Base-by-base conservation (phyloP, 2,329 filamentous ascomycete genomes). In the Pseudocercospora crystallina region DNA sequence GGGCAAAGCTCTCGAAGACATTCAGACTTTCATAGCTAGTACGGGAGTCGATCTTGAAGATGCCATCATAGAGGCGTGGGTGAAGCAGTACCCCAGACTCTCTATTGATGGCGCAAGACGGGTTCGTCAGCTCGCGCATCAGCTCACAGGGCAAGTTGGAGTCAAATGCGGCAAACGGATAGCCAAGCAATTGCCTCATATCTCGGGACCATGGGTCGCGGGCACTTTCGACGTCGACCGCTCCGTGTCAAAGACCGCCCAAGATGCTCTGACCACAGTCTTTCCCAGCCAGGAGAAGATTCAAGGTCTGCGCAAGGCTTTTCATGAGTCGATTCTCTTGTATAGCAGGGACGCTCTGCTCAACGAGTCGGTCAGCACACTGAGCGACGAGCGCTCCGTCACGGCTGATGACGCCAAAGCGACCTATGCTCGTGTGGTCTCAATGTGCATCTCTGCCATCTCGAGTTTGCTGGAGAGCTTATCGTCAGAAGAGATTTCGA, bases 61-160 rank as follows among this genome's bases (percentile, higher is more conserved):
- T 61, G 78, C 84, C 9, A 73, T 97, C n/a, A 72, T 97, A 48
- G 87, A 94, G 61, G 87, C 88, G 65, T 97, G 92, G 92, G 89
- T 92, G 74, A 86, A 87, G 75, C 73, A 95, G 50, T 99, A 95
- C 67, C 89, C 94, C 45, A 87, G 91, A 53, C 81, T 86, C 32
- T 94, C 92, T 13, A 95, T 97, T 72, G 92, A 97, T 69, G 89
- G 88, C 67, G 85, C 88, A 40, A 86, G 90, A 42, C 83, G 88
- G 53, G 92, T 96, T 31, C 89, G 94, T 57, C 91, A 96, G 70
- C 80, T 94, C 37, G 83, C 91, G 13, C 92, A 97, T 67, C 77
- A 73, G 9, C 69, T 95, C 17, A 90, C 95, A 63, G 83, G 83
- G 29, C 73, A 76, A 17, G 74, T 86, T 33, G 78, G 80, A 37